Evolutionary conservation across 2,329 filamentous ascomycete genomes (phyloP), one percentile per base, ranked within the genome.

Genomic region (Cadophora sp.): DNA sequence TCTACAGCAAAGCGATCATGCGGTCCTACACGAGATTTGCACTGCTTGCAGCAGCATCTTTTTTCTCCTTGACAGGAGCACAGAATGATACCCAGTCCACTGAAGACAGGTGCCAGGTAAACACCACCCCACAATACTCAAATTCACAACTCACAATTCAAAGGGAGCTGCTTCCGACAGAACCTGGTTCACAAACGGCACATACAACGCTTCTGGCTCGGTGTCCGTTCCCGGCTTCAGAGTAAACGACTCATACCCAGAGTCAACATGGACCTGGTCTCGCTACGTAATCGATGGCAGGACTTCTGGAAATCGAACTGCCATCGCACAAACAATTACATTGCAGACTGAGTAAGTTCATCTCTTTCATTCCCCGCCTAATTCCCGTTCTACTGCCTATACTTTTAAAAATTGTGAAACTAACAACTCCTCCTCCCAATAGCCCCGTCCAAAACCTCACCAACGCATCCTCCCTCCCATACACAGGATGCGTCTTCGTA

Each of bases 181-280:
- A 24, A n/a, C 14, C 3, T 55, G 50, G 50, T 55, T 55, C 30
- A 24, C 50, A 33, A 62, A 50, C 11, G 59, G 27, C 16, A 55
- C 27, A 1, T 62, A 62, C n/a, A 62, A 62, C 22, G 59, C 59
- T 5, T 41, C 45, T 1, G 59, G 47, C 4, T 62, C 59, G 9
- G 30, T 62, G 18, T 51, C 59, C 4, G 24, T 39, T 8, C 59
- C 59, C 9, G 59, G 59, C 7, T 53, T 53, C 30, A 39, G 59
- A 53, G 59, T 62, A 39, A 62, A 62, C 47, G 47, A 53, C 9
- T 41, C 47, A 9, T 62, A 62, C 36, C 59, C 59, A 7, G 59
- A 14, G n/a, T 62, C 59, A 16, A 62, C 59, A 1, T 62, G 59
- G 59, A 53, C 59, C 1, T 62, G 59, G 59, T 18, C 59, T 18